Base-by-base conservation (phyloP, 768 basidiomycete genomes). In the Mycena vitilis region DNA sequence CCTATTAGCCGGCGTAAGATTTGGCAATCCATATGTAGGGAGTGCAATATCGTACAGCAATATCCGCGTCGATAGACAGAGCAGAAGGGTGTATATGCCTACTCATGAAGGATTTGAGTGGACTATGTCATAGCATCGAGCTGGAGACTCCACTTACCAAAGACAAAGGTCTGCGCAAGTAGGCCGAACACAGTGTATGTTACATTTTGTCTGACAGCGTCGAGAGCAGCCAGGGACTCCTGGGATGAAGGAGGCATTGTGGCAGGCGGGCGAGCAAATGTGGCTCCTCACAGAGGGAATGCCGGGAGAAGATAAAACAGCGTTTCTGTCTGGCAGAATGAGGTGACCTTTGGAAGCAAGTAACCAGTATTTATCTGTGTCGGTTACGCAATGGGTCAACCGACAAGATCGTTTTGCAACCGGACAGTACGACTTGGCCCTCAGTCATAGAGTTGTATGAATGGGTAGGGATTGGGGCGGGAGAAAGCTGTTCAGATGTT, bases 261-360 rank as follows among this genome's bases (percentile, higher is more conserved):
- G 15, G 13, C 44, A 51, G 18, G 22, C 30, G 2, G 30, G 30
- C 30, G 51, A 37, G 20, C 10, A 45, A 34, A 61, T 6, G n/a
- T 5, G 22, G 18, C 2, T 52, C 62, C 53, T 47, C 62, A 8
- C 62, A 63, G 53, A 63, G 53, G 53, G 53, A 63, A 30, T 23
- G n/a, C 34, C 51, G 40, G 42, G n/a, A 48, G 36, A 52, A 12
- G 38, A 5, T 5, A 53, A 36, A 44, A 23, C 13, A 42, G 15
- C 9, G 22, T 5, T 30, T 2, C 30, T 30, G 30, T 30, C 30
- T 30, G 15, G 44, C 54, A 54, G 25, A 42, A 44, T 30, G 20
- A 30, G 30, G 30, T 3, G 30, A 30, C 30, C 30, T 30, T 30
- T 2, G 30, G n/a, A n/a, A n/a, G 30, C 30, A 30, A 30, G 30